Evolutionary conservation across 129 eudicot species (phyloP).

Genomic region (Smallanthus sonchifolius): DNA sequence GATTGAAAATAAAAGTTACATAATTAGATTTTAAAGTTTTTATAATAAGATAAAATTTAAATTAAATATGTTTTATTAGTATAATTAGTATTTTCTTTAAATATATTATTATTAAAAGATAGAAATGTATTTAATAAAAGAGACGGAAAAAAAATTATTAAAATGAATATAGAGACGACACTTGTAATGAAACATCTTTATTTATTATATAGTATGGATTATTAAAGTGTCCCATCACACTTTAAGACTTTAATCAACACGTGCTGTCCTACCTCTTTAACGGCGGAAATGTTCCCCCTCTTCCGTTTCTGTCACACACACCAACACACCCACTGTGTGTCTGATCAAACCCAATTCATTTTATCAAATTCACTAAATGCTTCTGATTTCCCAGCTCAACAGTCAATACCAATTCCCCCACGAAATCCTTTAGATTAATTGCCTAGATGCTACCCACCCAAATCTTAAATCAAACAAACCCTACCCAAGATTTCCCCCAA

Average conservation of each 20-base stretch:
- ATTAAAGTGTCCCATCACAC: not conserved
- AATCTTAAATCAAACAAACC: slow-evolving; percentile 10
- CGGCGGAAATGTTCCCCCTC: slow-evolving; percentile 53
- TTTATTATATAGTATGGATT: too few species aligned
- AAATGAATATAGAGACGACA: too few species aligned
- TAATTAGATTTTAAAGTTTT: too few species aligned
- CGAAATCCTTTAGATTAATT: not conserved
- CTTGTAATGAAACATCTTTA: too few species aligned
- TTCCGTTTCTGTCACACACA: slow-evolving; percentile 18
- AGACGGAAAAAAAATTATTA: too few species aligned
- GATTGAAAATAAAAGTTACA: too few species aligned
- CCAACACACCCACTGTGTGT: slow-evolving; percentile 7
- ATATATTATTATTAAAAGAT: too few species aligned
- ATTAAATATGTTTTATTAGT: too few species aligned
- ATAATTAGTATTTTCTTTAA: too few species aligned
- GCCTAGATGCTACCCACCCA: not conserved
- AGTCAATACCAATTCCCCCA: not conserved
- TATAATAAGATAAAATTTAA: too few species aligned
- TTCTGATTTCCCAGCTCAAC: slow-evolving; percentile 2
- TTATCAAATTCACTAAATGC: not conserved
- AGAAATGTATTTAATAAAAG: too few species aligned
- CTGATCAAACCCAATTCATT: not conserved
- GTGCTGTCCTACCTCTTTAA: slow-evolving; percentile 51
- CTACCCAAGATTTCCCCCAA: slow-evolving; percentile 14
- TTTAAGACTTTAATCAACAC: slow-evolving; percentile 37